Evolutionary conservation across 2,329 filamentous ascomycete species (phyloP).

Genomic region (Cucurbitaria berberidis): DNA sequence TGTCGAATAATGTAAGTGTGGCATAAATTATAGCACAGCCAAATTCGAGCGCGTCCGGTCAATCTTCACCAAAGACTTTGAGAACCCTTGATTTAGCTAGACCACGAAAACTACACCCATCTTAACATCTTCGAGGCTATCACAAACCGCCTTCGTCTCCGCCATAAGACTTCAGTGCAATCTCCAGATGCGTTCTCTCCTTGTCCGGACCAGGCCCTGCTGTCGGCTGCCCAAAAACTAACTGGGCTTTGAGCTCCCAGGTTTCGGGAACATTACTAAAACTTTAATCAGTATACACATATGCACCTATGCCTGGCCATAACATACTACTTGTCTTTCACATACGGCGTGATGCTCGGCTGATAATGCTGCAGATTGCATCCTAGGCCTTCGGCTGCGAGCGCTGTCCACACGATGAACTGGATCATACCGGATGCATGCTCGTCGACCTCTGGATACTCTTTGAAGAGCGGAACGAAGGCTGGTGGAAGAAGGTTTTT

Average conservation of each 20-base stretch:
- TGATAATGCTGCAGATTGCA: conserved; percentile 39
- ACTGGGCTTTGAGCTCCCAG: conserved; percentile 32
- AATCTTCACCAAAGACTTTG: no score
- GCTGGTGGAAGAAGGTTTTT: conserved; percentile 17
- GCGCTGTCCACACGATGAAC: conserved; percentile 36
- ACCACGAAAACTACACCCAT: background rate
- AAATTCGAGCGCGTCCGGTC: no score
- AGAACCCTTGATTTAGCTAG: no score
- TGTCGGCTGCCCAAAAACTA: conserved; percentile 42
- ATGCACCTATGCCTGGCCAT: background rate
- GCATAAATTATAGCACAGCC: no score
- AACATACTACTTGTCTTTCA: conserved; percentile 27
- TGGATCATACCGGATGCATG: conserved; percentile 32
- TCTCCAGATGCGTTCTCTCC: conserved; percentile 36
- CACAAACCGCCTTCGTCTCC: background rate
- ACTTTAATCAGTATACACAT: background rate
- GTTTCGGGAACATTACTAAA: conserved; percentile 22
- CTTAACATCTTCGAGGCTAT: background rate
- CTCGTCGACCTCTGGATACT: conserved; percentile 30
- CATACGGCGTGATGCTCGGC: conserved; percentile 26
- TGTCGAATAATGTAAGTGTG: no score
- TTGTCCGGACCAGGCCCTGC: conserved; percentile 34
- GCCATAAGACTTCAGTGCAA: conserved; percentile 37
- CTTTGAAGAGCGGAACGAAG: conserved; percentile 19
- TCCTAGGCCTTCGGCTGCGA: conserved; percentile 33